Conservation (phyloP, 2,329 filamentous ascomycete genomes). For the Laburnicola sp. region DNA sequence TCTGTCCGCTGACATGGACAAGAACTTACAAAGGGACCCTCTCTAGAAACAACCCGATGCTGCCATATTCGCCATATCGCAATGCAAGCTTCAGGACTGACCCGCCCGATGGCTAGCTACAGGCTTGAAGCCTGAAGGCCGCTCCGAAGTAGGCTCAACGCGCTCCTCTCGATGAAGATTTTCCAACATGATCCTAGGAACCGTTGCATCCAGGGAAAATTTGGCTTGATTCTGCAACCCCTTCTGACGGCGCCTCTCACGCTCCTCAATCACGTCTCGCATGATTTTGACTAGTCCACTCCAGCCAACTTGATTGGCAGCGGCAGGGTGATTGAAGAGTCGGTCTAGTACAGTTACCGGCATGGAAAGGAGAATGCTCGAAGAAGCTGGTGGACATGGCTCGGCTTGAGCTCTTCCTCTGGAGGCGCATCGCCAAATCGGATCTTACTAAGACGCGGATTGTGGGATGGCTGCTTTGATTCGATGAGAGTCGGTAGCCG, state of each 20-base stretch:
- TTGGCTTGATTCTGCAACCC: slow-evolving; percentile 32
- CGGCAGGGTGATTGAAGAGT: slow-evolving; percentile 63
- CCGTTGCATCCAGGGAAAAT: slow-evolving; percentile 19
- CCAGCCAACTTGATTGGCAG: slow-evolving; percentile 52
- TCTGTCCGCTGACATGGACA: neutral
- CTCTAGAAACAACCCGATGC: neutral
- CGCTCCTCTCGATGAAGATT: slow-evolving; percentile 38
- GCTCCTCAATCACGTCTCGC: slow-evolving; percentile 49
- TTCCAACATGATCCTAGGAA: slow-evolving; percentile 26
- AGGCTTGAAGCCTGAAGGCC: slow-evolving; percentile 45
- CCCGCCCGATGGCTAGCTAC: slow-evolving; percentile 18
- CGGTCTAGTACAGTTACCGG: slow-evolving; percentile 69
- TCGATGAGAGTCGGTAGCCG: slow-evolving; percentile 49
- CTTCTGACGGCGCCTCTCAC: slow-evolving; percentile 47
- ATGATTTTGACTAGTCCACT: slow-evolving; percentile 46
- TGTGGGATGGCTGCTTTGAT: slow-evolving; percentile 44
- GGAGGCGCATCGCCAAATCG: slow-evolving; percentile 69
- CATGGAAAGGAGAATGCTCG: slow-evolving; percentile 69
- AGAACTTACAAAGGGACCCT: neutral
- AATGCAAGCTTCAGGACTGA: neutral
- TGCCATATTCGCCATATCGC: slow-evolving; percentile 5
- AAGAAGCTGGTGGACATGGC: slow-evolving; percentile 57
- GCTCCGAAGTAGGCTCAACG: slow-evolving; percentile 41
- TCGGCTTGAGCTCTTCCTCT: slow-evolving; percentile 47
- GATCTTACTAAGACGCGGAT: slow-evolving; percentile 64